Base-by-base conservation (phyloP, 306 rosid species). In the Cicer judaicum region DNA sequence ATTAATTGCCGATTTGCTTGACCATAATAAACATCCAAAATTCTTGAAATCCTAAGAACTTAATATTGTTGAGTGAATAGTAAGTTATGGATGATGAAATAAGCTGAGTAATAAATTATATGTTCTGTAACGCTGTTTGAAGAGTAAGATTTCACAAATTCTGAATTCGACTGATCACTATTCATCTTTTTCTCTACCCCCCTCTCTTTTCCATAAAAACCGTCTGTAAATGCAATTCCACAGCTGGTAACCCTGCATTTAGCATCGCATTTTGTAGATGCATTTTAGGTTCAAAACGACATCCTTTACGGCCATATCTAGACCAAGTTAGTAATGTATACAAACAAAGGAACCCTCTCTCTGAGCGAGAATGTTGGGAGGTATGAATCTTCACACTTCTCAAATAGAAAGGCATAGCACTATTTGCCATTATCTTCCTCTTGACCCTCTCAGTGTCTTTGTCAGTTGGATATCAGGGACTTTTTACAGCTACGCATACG, bases 381-480 rank as follows among this genome's bases (percentile, higher is more conserved):
- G 96, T 90, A 82, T 59, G 34, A 74, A 53, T 48, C 42, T 50
- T 64, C 62, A 12, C 41, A 24, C 46, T 16, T 50, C 24, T 44
- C 57, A 38, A 53, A 40, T 55, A 40, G 49, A 65, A 68, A 48
- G 43, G 16, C n/a, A 8, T 72, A 43, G 49, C 39, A 42, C 10
- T 44, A 13, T 62, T 65, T 50, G 9, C 19, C 14, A 50, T 38
- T 69, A 19, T 60, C 34, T 48, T 80, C 39, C 50, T 80, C 43
- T 48, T 78, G 14, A 57, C 63, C 18, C 82, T 72, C 83, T 83
- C 74, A 41, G 46, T 84, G 41, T 84, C 56, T 66, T 43, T 84
- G 75, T 44, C 88, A 91, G 97, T 74, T 85, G 59, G 90, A 88
- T 72, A 75, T 87, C 76, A 89, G 97, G 81, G 97, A 91, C 70